Evolutionary conservation across 2,329 filamentous ascomycete species (phyloP), one percentile per base, ranked within the genome.

Genomic region (Claviceps pazoutovae): DNA sequence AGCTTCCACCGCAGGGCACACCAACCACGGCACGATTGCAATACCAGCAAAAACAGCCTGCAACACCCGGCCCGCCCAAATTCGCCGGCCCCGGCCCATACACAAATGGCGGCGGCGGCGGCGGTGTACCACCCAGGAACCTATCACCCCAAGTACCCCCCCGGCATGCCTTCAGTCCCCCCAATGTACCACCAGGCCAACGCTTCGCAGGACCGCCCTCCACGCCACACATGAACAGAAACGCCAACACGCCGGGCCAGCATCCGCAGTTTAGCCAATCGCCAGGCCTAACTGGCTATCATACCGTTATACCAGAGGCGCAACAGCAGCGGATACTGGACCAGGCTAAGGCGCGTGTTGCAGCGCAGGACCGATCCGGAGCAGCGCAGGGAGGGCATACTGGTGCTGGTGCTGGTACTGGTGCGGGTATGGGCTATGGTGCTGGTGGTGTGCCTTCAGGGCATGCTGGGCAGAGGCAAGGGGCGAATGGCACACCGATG

Each of bases 311-410:
- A 59, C 68, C 70, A 39, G 71, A 74, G 56, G 68, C 69, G 16
- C 72, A 75, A 53, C 73, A 76, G 58, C 71, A 73, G 58, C 70
- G 73, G 51, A 70, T 74, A 46, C 64, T 74, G 60, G 73, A 77
- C 50, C 74, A 76, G 60, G 72, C 74, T 7, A 72, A 73, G 51
- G 73, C 72, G 3, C 64, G 73, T 26, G 68, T 71, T 14, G 71
- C 71, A 16, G 71, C 71, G 0, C 70, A 72, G 49, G 69, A 72
- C 55, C 65, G 49, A 68, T 72, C 54, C 65, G 69, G 30, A 66
- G 66, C 21, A 62, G n/a, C 67, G 67, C 19, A 66, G 30, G 30
- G 30, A 16, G 42, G 42, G 19, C 42, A 16, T 14, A 4, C 30
- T 7, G 43, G 43, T 14, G 8, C 30, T 7, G 43, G 43, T 16